Evolutionary conservation across 2,329 filamentous ascomycete genomes (phyloP), one percentile per base, ranked within the genome.

Genomic region (Diaporthe sp.): DNA sequence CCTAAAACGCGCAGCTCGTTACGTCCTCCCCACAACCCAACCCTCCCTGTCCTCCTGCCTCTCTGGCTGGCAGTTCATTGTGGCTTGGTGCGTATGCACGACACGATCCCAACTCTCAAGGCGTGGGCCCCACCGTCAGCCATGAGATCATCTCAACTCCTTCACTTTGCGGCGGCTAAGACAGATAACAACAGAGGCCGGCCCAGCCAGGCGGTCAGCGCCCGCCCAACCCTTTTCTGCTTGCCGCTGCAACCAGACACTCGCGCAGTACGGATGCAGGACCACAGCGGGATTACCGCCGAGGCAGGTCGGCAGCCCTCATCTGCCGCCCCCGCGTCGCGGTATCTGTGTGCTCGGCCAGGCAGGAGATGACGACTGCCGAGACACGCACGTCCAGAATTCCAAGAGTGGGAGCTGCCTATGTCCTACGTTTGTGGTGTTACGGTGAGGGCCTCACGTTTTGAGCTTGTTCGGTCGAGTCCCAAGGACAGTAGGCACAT

Each of bases 51-150:
- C 59, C 59, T 44, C 39, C n/a, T 47, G 59, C 39, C 27, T 47
- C 25, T 63, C 39, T 30, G 39, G 59, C 59, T 44, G 59, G 39
- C 15, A 30, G 27, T 47, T 47, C 25, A 15, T 47, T 44, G 59
- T 63, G 59, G 59, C 59, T 63, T 63, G 59, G 59, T 63, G 59
- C 37, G 37, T 30, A 63, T 63, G 58, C 58, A 63, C 58, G 58
- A 63, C 58, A 63, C 58, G 58, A 44, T 63, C 30, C 58, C 37
- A 63, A 63, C n/a, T n/a, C 37, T 30, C 58, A 9, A 44, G 59
- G 42, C 42, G 10, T 37, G 61, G 44, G 19, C 30, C 42, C 44
- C 30, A 17, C 27, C 30, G 30, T 37, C 44, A 51, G 63, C 61
- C 44, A 50, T 50, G 61, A 63, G 59, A 44, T 44, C 59, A 44